A percentile compares a stretch with the other conserved stretches of the same genome.
Conservation (phyloP, 352 stramenopile genomes). For the Nannochloropsis limnetica region DNA sequence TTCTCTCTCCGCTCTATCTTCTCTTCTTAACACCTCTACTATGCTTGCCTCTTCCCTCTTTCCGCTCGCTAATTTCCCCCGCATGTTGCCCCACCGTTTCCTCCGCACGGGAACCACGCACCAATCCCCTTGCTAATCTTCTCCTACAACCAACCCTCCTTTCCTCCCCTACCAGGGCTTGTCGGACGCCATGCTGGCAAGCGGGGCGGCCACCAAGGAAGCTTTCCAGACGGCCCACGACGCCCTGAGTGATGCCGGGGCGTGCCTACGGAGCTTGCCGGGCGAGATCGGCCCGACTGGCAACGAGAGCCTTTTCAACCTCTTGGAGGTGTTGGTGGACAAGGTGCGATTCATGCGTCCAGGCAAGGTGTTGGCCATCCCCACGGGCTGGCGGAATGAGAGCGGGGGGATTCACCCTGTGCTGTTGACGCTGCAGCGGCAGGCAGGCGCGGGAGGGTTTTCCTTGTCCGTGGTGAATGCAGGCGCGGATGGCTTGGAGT, state of each 20-base stretch:
- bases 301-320: slow-evolving; percentile 32
- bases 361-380: slow-evolving; percentile 39
- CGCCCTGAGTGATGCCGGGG: not conserved
- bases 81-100: not conserved
- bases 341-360: slow-evolving; percentile 22
- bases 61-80: not conserved
- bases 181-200: slow-evolving; percentile 18
- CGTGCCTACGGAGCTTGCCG: not conserved
- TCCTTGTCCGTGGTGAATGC: slow-evolving; percentile 52
- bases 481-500: slow-evolving; percentile 47
- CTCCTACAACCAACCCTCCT: not conserved
- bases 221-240: slow-evolving; percentile 17
- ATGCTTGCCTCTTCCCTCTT: not conserved
- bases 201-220: not conserved
- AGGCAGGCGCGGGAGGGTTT: slow-evolving; percentile 34
- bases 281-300: not conserved
- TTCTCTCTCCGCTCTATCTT: not conserved
- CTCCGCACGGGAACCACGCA: no score
- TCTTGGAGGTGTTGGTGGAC: not conserved
- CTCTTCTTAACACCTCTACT: not conserved
- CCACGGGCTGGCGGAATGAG: slow-evolving; percentile 21
- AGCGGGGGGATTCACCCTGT: not conserved
- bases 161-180: not conserved
- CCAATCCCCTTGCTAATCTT: not conserved
- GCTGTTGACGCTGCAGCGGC: not conserved